phyloP scores from a whole-genome alignment of 2,329 filamentous ascomycete species.

The Epichloe uncinata region DNA sequence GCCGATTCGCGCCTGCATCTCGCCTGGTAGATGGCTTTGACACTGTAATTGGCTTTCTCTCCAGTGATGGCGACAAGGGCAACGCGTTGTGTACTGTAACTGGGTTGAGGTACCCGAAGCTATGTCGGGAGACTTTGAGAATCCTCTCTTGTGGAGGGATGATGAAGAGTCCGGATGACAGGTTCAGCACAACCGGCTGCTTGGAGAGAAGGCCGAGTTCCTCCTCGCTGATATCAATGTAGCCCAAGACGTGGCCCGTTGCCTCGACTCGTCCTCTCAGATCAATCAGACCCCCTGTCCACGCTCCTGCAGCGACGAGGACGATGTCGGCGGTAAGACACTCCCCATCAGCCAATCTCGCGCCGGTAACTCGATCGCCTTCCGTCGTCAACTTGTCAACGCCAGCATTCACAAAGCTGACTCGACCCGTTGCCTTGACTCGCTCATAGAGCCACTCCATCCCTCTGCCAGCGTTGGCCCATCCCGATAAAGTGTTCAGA shows the following conservation, averaged over 20 bases:
- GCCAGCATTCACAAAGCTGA: conserved; percentile 39
- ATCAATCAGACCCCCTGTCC: conserved; percentile 68
- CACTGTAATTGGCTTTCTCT: conserved; percentile 18
- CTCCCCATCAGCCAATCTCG: conserved; percentile 20
- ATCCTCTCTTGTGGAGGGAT: conserved; percentile 50
- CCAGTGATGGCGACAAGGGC: conserved; percentile 15
- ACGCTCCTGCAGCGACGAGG: conserved; percentile 75
- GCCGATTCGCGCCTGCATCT: conserved; percentile 28
- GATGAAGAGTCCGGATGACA: conserved; percentile 59
- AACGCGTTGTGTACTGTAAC: conserved; percentile 21
- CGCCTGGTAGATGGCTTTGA: conserved; percentile 24
- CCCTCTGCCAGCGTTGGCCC: conserved; percentile 62
- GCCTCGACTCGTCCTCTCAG: conserved; percentile 62
- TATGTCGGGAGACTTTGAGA: conserved; percentile 60
- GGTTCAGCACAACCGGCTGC: conserved; percentile 61
- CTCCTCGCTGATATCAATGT: conserved; percentile 56
- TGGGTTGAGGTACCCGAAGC: conserved; percentile 52
- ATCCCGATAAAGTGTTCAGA: conserved; percentile 60
- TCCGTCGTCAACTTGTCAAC: conserved; percentile 29
- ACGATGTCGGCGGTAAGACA: conserved; percentile 51
- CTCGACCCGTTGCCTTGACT: conserved; percentile 40
- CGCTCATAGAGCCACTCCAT: conserved; percentile 50
- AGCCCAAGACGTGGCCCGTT: conserved; percentile 71
- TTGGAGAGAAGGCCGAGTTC: conserved; percentile 53
- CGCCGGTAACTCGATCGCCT: conserved; percentile 39